Conservation (phyloP, 2,329 filamentous ascomycete genomes). For the Fusarium paranaense region DNA sequence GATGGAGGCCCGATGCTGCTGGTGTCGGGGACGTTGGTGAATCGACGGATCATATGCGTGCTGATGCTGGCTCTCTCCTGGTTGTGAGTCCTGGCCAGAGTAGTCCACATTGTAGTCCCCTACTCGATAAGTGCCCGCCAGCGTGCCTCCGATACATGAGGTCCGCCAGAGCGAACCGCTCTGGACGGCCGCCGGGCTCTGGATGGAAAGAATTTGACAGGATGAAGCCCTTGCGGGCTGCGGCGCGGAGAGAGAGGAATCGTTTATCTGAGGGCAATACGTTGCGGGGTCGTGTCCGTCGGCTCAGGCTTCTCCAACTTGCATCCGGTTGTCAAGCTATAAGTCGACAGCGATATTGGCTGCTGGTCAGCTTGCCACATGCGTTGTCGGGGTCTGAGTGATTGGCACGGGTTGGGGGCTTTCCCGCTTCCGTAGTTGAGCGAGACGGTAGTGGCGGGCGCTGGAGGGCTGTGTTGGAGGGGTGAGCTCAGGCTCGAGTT, state of each 20-base stretch:
- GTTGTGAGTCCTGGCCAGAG: conserved; percentile 74
- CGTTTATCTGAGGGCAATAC: conserved; percentile 40
- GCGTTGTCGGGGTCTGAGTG: conserved; percentile 35
- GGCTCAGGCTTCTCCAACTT: conserved; percentile 33
- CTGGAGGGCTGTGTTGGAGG: conserved; percentile 40
- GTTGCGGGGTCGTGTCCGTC: conserved; percentile 43
- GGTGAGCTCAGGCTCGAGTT: conserved; percentile 36
- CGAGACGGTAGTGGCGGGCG: conserved; percentile 39
- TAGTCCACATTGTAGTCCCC: conserved; percentile 82
- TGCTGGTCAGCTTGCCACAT: conserved; percentile 43
- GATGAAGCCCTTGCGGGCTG: conserved; percentile 66
- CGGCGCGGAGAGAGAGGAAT: conserved; percentile 49
- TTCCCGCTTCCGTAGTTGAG: conserved; percentile 45
- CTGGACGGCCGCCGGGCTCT: conserved; percentile 77
- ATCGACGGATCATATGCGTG: conserved; percentile 69
- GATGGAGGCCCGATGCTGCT: conserved; percentile 59
- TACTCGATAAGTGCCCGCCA: conserved; percentile 80
- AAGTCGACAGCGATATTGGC: conserved; percentile 42
- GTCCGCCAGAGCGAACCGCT: conserved; percentile 82
- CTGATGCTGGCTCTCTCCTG: conserved; percentile 72
- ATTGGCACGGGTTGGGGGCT: conserved; percentile 42
- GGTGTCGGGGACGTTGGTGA: conserved; percentile 50
- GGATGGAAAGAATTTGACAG: conserved; percentile 69
- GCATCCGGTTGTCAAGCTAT: conserved; percentile 39
- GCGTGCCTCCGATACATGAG: conserved; percentile 78